Percentiles rank a stretch among this genome's conserved stretches.
These are phyloP conservation scores for Kodamaea ohmeri DNA, from an alignment of 1,139 yeast genomes.

Conservation along the genomic window DNA sequence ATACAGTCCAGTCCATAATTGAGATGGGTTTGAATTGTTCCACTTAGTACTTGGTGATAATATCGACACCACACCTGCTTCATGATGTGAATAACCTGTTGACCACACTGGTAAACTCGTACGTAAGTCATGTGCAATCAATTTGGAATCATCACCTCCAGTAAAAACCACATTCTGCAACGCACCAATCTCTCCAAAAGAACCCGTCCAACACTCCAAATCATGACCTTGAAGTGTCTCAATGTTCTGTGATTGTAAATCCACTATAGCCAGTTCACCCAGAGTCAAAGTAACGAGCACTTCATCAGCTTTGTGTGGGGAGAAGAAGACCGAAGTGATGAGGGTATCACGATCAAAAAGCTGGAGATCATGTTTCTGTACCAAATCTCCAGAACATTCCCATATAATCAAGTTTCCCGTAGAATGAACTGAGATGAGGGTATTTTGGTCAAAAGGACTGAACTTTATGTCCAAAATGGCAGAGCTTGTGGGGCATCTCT, in stretches of 20 bases:
- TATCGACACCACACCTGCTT: slow-evolving; percentile 86
- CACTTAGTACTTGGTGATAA: slow-evolving; percentile 45
- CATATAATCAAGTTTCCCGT: slow-evolving; percentile 73
- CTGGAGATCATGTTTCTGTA: slow-evolving; percentile 24
- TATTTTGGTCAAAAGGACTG: slow-evolving; percentile 47
- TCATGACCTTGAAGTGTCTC: slow-evolving; percentile 45
- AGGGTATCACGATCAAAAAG: slow-evolving; percentile 49
- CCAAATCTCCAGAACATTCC: slow-evolving; percentile 31
- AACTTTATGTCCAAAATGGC: slow-evolving; percentile 79
- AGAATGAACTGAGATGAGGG: slow-evolving; percentile 70
- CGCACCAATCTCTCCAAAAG: slow-evolving; percentile 59
- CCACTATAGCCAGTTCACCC: slow-evolving; percentile 47
- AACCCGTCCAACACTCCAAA: slow-evolving; percentile 88
- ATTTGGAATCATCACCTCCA: slow-evolving; percentile 85
- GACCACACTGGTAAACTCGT: slow-evolving; percentile 47
- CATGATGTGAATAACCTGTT: slow-evolving; percentile 59
- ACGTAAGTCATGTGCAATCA: slow-evolving; percentile 76
- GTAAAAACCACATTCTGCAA: slow-evolving; percentile 63
- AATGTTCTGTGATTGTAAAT: slow-evolving; percentile 19
- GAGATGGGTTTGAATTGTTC: slow-evolving; percentile 45
- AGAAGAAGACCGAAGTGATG: slow-evolving; percentile 66
- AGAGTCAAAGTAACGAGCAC: slow-evolving; percentile 56
- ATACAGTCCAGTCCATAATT: slow-evolving; percentile 86
- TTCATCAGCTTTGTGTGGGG: slow-evolving; percentile 34
- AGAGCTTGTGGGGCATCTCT: slow-evolving; percentile 40